Evolutionary conservation across 2,329 filamentous ascomycete genomes (phyloP).

Genomic region (Clarireedia monteithiana): DNA sequence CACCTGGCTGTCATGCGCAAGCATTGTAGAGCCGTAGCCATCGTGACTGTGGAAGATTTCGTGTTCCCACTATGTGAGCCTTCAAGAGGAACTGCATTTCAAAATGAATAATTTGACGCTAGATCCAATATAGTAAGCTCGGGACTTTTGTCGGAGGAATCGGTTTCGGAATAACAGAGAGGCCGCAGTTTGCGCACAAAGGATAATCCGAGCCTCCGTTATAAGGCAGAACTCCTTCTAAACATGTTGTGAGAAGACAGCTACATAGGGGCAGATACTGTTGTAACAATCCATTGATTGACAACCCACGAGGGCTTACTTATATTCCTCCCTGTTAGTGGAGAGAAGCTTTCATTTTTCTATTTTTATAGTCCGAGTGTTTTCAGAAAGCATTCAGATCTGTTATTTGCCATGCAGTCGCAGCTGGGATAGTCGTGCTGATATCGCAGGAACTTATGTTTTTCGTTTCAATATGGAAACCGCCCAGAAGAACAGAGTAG

Average conservation of each 20-base stretch:
- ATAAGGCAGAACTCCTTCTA: not conserved
- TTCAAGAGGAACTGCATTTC: not conserved
- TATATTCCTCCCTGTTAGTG: too few relatives aligned
- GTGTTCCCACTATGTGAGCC: not conserved
- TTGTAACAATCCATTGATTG: too few relatives aligned
- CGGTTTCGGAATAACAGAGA: not conserved
- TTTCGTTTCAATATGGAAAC: too few relatives aligned
- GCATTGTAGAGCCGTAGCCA: slow-evolving; percentile 27
- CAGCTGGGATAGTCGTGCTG: too few relatives aligned
- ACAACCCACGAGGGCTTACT: too few relatives aligned
- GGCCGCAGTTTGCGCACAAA: not conserved
- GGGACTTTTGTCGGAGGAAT: not conserved
- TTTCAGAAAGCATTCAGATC: too few relatives aligned
- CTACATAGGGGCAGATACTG: too few relatives aligned
- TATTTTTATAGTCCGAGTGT: too few relatives aligned
- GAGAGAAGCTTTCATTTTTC: too few relatives aligned
- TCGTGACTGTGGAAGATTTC: slow-evolving; percentile 12
- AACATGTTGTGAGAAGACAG: not conserved
- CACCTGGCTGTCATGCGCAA: slow-evolving; percentile 24
- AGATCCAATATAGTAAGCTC: not conserved
- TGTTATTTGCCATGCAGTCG: too few relatives aligned
- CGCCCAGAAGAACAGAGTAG: not conserved
- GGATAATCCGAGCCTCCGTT: not conserved
- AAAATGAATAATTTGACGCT: slow-evolving; percentile 1
- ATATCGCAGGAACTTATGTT: too few relatives aligned